Evolutionary conservation across 2,329 filamentous ascomycete species (phyloP), one percentile per base, ranked within the genome.

Genomic region (Penicillium frequentans): DNA sequence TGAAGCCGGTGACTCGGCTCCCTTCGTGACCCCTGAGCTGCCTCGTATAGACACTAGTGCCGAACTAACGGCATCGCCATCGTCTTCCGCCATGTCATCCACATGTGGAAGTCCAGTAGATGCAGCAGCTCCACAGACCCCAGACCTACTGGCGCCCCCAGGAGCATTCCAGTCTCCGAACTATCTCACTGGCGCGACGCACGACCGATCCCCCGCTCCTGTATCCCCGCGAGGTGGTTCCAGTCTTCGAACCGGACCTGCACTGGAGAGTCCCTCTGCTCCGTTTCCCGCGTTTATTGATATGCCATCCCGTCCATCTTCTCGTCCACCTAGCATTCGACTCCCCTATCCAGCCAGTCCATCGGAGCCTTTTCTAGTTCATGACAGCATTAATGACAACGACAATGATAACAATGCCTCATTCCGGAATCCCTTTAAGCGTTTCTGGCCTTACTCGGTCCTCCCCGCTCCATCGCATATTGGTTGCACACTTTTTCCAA

Each of bases 371-470:
- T 49, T 73, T 7, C 60, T 71, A 3, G 54, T 70, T 14, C 66
- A 70, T 44, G 68, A 72, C 44, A 55, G 63, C 54, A 56, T 79
- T 42, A 56, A 56, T 47, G 50, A 54, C 62, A 66, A 72, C 53
- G 54, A 78, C 68, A 51, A 82, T 74, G 64, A 83, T 76, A 57
- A 62, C 14, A 56, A 63, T 14, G 56, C 61, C 48, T 72, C 75
- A 21, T 57, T 61, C 33, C 63, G 71, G 39, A 76, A 73, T 52
- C 73, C 74, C 6, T 79, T 90, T 21, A 61, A 49, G 43, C 81
- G 74, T 46, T 96, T 91, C 89, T 97, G 93, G 92, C 92, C 92
- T 2, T 90, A 92, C 70, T 79, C 77, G 5, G 64, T 90, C 21
- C 76, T 96, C 5, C 90, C 92, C 3, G 78, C 90, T 11, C 91